A percentile compares a stretch with the other conserved stretches of the same genome.
These are phyloP conservation scores for Leccinum imitatum DNA, from an alignment of 768 basidiomycete species.

Conservation along the genomic window DNA sequence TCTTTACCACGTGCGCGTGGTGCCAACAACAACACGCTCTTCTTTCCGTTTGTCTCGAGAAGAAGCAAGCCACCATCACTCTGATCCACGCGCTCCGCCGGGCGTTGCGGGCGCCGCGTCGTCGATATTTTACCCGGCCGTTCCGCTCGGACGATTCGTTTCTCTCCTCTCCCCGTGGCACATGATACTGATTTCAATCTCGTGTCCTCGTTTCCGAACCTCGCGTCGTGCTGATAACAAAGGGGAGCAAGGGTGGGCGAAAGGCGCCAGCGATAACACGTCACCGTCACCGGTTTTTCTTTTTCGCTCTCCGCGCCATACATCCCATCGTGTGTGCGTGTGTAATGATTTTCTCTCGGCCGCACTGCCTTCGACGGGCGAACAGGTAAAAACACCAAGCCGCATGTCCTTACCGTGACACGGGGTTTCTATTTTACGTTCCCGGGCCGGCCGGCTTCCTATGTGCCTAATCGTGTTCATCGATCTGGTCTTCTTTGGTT, in stretches of 20 bases:
- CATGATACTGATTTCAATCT: not conserved
- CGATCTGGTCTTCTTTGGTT: not conserved
- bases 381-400: not conserved
- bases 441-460: not conserved
- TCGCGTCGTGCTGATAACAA: not conserved
- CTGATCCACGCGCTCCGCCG: not conserved
- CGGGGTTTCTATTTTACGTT: not conserved
- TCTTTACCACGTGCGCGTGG: not conserved
- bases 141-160: not conserved
- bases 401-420: not conserved
- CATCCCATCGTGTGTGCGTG: not conserved
- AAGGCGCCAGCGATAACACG: slow-evolving; percentile 6
- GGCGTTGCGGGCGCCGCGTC: not conserved
- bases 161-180: not conserved
- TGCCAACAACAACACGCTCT: not conserved
- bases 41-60: slow-evolving; percentile 6
- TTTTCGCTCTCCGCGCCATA: not conserved
- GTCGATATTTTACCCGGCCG: not conserved
- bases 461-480: not conserved
- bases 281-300: slow-evolving; percentile 7
- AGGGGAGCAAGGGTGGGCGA: not conserved
- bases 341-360: slow-evolving; percentile 14
- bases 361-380: slow-evolving; percentile 6
- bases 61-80: slow-evolving; percentile 1
- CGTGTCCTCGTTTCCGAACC: not conserved